These are phyloP conservation scores for Hypoxylon sp. DNA, from an alignment of 2,329 filamentous ascomycete species.

Conservation along the genomic window DNA sequence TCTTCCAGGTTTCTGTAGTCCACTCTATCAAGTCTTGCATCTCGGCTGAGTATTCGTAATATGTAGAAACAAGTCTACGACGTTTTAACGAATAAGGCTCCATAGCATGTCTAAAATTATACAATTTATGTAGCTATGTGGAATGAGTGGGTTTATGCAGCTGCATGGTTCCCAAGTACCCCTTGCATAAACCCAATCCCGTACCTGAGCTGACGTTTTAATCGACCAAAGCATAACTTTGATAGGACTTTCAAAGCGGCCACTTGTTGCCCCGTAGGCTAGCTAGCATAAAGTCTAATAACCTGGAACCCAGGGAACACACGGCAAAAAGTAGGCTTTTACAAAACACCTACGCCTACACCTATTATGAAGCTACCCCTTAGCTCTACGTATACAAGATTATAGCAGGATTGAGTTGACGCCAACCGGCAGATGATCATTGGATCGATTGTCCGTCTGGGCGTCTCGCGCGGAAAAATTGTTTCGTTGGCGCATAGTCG, in stretches of 20 bases:
- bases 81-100: slow-evolving; percentile 38
- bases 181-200: slow-evolving; percentile 37
- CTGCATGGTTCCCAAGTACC: slow-evolving; percentile 19
- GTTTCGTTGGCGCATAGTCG: slow-evolving; percentile 40
- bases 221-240: slow-evolving; percentile 35
- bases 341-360: slow-evolving; percentile 1
- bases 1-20: slow-evolving; percentile 32
- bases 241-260: slow-evolving; percentile 12
- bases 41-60: slow-evolving; percentile 37
- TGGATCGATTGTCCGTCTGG: slow-evolving; percentile 42
- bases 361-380: slow-evolving; percentile 25
- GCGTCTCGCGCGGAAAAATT: slow-evolving; percentile 46
- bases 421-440: slow-evolving; percentile 45
- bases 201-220: slow-evolving; percentile 32
- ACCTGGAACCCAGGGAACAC: not conserved
- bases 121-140: slow-evolving; percentile 26
- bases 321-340: slow-evolving; percentile 4
- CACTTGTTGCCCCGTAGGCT: slow-evolving; percentile 1
- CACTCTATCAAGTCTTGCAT: slow-evolving; percentile 31
- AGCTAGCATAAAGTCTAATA: slow-evolving; percentile 17
- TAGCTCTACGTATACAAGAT: slow-evolving; percentile 12
- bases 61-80: slow-evolving; percentile 37
- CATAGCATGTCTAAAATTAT: slow-evolving; percentile 28
- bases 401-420: slow-evolving; percentile 35
- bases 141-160: slow-evolving; percentile 25